These are phyloP conservation scores for Sporothrix pallida DNA, from an alignment of 2,329 filamentous ascomycete genomes.

Conservation along the genomic window DNA sequence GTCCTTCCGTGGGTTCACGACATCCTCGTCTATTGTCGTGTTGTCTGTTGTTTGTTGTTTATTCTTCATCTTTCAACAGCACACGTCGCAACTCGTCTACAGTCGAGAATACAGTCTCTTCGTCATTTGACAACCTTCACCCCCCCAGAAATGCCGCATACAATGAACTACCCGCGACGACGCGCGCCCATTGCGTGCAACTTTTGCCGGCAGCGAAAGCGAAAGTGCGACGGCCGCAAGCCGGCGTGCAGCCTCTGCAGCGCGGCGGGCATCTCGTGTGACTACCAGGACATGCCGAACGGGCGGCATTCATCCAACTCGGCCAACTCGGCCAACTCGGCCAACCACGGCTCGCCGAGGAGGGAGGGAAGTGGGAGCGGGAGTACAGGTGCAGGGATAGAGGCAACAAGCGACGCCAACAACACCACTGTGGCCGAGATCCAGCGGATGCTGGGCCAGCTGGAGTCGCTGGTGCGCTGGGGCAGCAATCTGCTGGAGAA, in stretches of 20 bases:
- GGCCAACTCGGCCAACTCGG: too few relatives aligned
- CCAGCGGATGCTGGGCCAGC: background rate
- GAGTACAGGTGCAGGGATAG: too few relatives aligned
- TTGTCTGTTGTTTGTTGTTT: too few relatives aligned
- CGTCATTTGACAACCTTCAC: background rate
- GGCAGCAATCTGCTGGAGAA: background rate
- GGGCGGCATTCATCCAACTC: too few relatives aligned
- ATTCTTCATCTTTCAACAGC: background rate
- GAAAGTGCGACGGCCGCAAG: constrained; percentile 17
- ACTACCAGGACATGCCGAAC: constrained; percentile 3
- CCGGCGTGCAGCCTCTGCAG: constrained; percentile 17
- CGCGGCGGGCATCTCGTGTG: background rate
- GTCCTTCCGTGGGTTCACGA: background rate
- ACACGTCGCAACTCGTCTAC: too few relatives aligned
- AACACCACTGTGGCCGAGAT: background rate
- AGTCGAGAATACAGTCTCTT: too few relatives aligned
- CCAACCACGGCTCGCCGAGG: background rate
- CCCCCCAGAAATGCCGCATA: background rate
- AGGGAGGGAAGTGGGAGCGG: too few relatives aligned
- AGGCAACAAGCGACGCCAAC: background rate
- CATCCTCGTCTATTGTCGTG: too few relatives aligned
- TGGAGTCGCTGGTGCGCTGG: background rate
- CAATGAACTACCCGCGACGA: constrained; percentile 18
- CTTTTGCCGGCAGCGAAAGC: constrained; percentile 25
- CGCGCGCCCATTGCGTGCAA: constrained; percentile 21